Base-by-base conservation (phyloP, 345 rosid species). In the Luvunga scandens region DNA sequence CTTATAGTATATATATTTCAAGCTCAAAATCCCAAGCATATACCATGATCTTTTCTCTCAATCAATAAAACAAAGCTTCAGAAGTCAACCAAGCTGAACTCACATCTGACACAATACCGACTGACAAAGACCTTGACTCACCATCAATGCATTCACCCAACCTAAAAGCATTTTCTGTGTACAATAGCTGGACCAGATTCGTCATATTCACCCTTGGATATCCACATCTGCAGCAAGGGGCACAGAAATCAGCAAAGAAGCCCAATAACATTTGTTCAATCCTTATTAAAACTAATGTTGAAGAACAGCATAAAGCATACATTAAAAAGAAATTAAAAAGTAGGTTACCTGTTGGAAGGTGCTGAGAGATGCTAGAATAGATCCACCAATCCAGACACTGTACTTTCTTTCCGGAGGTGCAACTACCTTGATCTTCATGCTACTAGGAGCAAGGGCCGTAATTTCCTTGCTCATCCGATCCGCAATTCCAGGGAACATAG, bases 371-470 rank as follows among this genome's bases (percentile, higher is more conserved):
- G 90, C 90, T 21, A 87, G 77, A 69, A 87, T 87, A 10, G 90
- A 87, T 59, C 90, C 90, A 53, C 90, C 90, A 22, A 87, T 85
- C 90, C 90, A 85, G 76, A 87, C 90, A 53, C 90, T 87, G 73
- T 87, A 87, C 82, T 87, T 87, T 78, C 90, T 87, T 83, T 87
- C 90, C 0, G 90, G 90, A 39, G 90, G 90, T 14, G 90, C 90
- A 69, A 87, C 90, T 14, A 85, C 90, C 87, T 87, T 87, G 66
- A 85, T 79, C 81, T 85, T 85, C 90, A 85, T 85, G 84, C 88
- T 87, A 79, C 88, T 81, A 7, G 90, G 90, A 30, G 88, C 85
- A n/a, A 87, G 86, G 25, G 88, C 83, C 0, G 88, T 76, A 55
- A 87, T 85, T 66, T 87, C 90, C 84, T 81, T 87, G 83, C 90